Percentiles rank a stretch among this genome's conserved stretches.
These are phyloP conservation scores for Penicillium parvum DNA, from an alignment of 495 filamentous ascomycete species.

Conservation along the genomic window DNA sequence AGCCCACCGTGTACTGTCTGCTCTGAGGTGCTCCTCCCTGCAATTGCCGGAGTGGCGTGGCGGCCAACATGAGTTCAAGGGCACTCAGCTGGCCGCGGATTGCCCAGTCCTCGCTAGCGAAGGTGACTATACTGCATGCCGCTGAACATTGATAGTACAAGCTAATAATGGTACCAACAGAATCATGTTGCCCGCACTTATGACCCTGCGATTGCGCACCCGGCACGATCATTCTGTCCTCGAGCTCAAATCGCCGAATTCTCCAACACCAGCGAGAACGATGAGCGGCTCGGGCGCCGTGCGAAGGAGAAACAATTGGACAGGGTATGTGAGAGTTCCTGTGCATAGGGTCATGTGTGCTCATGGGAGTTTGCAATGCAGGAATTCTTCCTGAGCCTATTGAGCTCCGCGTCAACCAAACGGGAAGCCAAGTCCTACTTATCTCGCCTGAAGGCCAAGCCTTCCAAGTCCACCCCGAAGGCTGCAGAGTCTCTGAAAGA, in stretches of 20 bases:
- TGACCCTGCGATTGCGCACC: slow-evolving; percentile 10
- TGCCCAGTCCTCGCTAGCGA: slow-evolving; percentile 28
- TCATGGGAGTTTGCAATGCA: slow-evolving; percentile 21
- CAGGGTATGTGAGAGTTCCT: slow-evolving; percentile 26
- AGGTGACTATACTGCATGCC: slow-evolving; percentile 13
- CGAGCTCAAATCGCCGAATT: slow-evolving; percentile 31
- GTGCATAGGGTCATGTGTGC: neutral
- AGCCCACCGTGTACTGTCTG: neutral
- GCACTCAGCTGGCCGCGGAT: slow-evolving; percentile 33
- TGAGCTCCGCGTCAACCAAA: slow-evolving; percentile 81
- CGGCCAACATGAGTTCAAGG: slow-evolving; percentile 33
- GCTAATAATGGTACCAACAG: slow-evolving; percentile 15
- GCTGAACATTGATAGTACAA: neutral
- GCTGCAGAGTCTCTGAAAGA: slow-evolving; percentile 15
- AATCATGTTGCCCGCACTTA: slow-evolving; percentile 19
- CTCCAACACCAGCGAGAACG: slow-evolving; percentile 28
- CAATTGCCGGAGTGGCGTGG: slow-evolving; percentile 2
- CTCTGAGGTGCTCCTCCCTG: slow-evolving; percentile 3
- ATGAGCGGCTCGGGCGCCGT: slow-evolving; percentile 39
- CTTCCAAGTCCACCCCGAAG: slow-evolving; percentile 19
- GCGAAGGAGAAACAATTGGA: slow-evolving; percentile 48
- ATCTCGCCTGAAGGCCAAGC: slow-evolving; percentile 62
- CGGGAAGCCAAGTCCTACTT: slow-evolving; percentile 87
- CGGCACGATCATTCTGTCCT: slow-evolving; percentile 19
- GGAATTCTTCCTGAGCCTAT: slow-evolving; percentile 79